These are phyloP conservation scores for Thermothielavioides terrestris DNA, from an alignment of 495 filamentous ascomycete genomes.

Conservation along the genomic window DNA sequence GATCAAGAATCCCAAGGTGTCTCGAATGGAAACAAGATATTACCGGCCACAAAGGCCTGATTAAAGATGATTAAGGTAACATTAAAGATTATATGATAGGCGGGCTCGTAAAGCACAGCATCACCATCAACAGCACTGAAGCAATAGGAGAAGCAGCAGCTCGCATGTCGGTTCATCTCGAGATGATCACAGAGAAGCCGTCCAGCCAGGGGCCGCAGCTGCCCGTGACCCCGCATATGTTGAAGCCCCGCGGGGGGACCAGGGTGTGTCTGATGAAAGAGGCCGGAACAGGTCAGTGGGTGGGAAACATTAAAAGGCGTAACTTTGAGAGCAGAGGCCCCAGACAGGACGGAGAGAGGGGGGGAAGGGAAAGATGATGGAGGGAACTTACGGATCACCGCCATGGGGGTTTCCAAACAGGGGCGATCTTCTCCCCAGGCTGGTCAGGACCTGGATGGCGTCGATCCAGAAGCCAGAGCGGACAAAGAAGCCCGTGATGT, in stretches of 20 bases:
- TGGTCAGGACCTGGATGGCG: slow-evolving; percentile 85
- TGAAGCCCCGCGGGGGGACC: slow-evolving; percentile 83
- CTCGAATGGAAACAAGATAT: too few species aligned
- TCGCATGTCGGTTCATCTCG: slow-evolving; percentile 40
- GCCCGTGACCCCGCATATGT: slow-evolving; percentile 78
- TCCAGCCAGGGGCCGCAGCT: slow-evolving; percentile 78
- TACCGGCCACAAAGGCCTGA: too few species aligned
- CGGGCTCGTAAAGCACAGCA: too few species aligned
- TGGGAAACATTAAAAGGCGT: too few species aligned
- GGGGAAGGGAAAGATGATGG: not conserved
- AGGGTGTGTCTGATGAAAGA: slow-evolving; percentile 60
- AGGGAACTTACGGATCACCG: slow-evolving; percentile 60
- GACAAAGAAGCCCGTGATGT: slow-evolving; percentile 78
- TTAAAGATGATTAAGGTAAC: too few species aligned
- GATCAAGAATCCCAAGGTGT: too few species aligned
- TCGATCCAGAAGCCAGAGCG: slow-evolving; percentile 80
- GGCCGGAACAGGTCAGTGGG: not conserved
- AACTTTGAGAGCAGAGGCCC: not conserved
- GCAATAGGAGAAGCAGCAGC: not conserved
- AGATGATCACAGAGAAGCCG: slow-evolving; percentile 80
- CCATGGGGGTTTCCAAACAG: slow-evolving; percentile 76
- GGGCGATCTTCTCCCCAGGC: slow-evolving; percentile 72
- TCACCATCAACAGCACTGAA: too few species aligned
- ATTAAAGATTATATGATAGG: too few species aligned
- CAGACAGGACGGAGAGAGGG: not conserved